Conservation (phyloP, 768 basidiomycete species). For the Amanita molliuscula region DNA sequence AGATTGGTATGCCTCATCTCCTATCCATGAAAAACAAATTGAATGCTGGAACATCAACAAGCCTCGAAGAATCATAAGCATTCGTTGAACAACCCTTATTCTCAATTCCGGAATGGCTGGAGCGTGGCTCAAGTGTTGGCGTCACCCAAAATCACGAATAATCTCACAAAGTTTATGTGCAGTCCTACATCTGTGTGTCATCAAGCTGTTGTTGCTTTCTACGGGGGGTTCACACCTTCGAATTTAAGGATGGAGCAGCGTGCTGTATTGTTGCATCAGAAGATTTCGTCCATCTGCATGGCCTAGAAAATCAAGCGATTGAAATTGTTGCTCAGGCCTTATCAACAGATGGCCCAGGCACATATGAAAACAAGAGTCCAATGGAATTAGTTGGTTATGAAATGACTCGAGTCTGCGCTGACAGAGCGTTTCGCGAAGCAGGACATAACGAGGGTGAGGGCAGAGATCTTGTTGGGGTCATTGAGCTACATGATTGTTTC, state of each 20-base stretch:
- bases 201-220: background rate
- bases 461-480: constrained; percentile 68
- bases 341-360: constrained; percentile 51
- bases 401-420: constrained; percentile 63
- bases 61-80: constrained; percentile 82
- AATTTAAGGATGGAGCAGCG: constrained; percentile 56
- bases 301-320: constrained; percentile 78
- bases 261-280: constrained; percentile 74
- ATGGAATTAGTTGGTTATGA: constrained; percentile 78
- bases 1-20: constrained; percentile 46
- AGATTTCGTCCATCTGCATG: constrained; percentile 60
- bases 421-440: constrained; percentile 61
- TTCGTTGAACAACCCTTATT: constrained; percentile 75
- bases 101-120: constrained; percentile 78
- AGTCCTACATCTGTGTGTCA: constrained; percentile 64
- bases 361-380: constrained; percentile 58
- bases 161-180: constrained; percentile 79
- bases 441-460: constrained; percentile 55
- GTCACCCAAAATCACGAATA: constrained; percentile 58
- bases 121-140: constrained; percentile 57
- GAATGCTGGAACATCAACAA: constrained; percentile 14
- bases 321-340: constrained; percentile 65
- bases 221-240: constrained; percentile 1
- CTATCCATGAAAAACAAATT: background rate
- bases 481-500: constrained; percentile 86